Conservation (phyloP, 805 yeast species). For the Zygotorulaspora danielsina region DNA sequence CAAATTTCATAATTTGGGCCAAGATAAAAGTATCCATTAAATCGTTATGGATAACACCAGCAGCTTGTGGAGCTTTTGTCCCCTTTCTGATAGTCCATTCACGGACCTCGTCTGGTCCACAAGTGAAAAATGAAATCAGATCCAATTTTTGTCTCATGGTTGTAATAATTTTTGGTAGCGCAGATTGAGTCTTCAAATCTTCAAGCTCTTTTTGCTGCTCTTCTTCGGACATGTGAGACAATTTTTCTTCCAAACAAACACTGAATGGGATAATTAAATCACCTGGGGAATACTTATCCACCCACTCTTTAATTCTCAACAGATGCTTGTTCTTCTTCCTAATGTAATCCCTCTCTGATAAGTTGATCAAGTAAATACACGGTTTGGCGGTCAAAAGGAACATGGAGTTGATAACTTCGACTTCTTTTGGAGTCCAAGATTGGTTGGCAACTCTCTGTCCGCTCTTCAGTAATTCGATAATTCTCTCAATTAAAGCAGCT, state of each 20-base stretch:
- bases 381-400: conserved; percentile 92
- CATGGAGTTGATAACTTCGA: conserved; percentile 83
- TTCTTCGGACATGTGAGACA: conserved; percentile 81
- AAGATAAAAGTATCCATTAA: conserved; percentile 90
- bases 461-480: conserved; percentile 70
- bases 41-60: conserved; percentile 96
- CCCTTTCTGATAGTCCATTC: conserved; percentile 96
- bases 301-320: conserved; percentile 82
- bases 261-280: conserved; percentile 89
- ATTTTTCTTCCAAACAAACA: conserved; percentile 86
- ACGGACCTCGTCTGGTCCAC: conserved; percentile 94
- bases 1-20: conserved; percentile 87
- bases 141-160: conserved; percentile 84
- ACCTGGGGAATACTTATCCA: conserved; percentile 62
- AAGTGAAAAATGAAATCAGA: conserved; percentile 90
- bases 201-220: conserved; percentile 75
- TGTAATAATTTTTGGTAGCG: conserved; percentile 79
- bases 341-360: conserved; percentile 82
- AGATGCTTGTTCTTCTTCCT: conserved; percentile 87
- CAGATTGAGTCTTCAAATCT: conserved; percentile 66
- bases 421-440: conserved; percentile 85
- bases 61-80: conserved; percentile 96
- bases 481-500: conserved; percentile 64
- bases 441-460: conserved; percentile 88
- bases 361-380: conserved; percentile 84